Evolutionary conservation across 1,284 basidiomycete genomes (phyloP).

Genomic region (Moniliophthora roreri): DNA sequence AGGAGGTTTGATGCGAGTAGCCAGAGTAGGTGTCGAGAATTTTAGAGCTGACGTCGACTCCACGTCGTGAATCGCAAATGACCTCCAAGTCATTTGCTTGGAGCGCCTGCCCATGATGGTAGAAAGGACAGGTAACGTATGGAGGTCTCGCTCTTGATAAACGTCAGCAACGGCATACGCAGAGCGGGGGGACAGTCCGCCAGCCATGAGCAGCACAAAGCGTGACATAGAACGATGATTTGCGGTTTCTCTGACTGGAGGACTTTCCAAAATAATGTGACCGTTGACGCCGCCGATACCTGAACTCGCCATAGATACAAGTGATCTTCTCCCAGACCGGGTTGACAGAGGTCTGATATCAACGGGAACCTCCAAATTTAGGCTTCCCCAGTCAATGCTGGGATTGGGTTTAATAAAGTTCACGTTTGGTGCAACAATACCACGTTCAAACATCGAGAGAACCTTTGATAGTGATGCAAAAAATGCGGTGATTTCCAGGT

Average conservation of each 20-base stretch:
- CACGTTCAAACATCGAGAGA: conserved; percentile 33
- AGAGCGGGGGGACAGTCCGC: conserved; percentile 35
- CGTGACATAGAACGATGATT: background rate
- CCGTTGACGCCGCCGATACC: conserved; percentile 46
- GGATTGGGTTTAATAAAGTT: conserved; percentile 35
- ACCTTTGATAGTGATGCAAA: conserved; percentile 41
- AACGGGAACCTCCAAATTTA: conserved; percentile 17
- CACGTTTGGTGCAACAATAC: conserved; percentile 37
- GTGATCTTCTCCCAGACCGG: conserved; percentile 18
- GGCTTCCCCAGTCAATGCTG: conserved; percentile 35
- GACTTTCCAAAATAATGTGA: conserved; percentile 36
- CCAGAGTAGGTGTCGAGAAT: conserved; percentile 24
- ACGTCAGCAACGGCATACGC: conserved; percentile 20
- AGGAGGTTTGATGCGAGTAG: conserved; percentile 21
- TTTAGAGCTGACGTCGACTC: background rate
- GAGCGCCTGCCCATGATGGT: conserved; percentile 25
- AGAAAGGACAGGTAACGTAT: conserved; percentile 16
- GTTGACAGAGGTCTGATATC: conserved; percentile 19
- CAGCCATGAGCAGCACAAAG: conserved; percentile 30
- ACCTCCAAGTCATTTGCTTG: conserved; percentile 34
- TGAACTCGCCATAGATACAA: conserved; percentile 40
- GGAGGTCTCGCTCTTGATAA: conserved; percentile 10
- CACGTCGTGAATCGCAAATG: conserved; percentile 19
- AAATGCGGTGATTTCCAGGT: conserved; percentile 41
- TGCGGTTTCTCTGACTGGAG: conserved; percentile 12